phyloP scores from a whole-genome alignment of 2,329 filamentous ascomycete genomes.

The Endocalyx cinctus region DNA sequence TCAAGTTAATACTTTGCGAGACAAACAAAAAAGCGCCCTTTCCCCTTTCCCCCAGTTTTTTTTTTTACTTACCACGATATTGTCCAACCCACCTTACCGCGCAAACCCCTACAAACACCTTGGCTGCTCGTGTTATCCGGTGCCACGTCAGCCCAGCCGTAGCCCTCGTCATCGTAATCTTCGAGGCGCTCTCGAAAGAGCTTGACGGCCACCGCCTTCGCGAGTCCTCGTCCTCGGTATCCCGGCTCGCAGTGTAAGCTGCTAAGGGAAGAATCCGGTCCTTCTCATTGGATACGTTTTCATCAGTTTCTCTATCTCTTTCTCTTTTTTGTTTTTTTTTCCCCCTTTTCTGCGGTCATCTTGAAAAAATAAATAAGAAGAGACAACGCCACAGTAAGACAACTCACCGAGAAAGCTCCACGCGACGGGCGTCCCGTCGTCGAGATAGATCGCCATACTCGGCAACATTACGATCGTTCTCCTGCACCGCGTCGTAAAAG shows the following conservation, averaged over 20 bases:
- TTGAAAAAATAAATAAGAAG: neutral
- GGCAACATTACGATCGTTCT: slow-evolving; percentile 40
- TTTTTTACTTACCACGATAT: slow-evolving; percentile 52
- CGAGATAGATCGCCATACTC: slow-evolving; percentile 41
- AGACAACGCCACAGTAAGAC: slow-evolving; percentile 2
- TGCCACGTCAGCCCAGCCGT: slow-evolving; percentile 61
- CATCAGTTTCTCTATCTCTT: neutral
- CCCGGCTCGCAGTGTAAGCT: slow-evolving; percentile 57
- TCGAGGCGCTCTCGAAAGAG: slow-evolving; percentile 48
- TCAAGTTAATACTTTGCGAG: too few species aligned
- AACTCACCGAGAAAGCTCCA: slow-evolving; percentile 57
- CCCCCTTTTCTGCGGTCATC: neutral
- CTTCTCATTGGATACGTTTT: slow-evolving; percentile 19
- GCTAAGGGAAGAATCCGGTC: slow-evolving; percentile 57
- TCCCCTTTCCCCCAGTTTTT: too few species aligned
- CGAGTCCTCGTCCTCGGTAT: slow-evolving; percentile 58
- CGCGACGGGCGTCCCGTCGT: slow-evolving; percentile 48
- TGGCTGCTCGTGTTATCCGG: slow-evolving; percentile 56
- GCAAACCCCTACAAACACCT: slow-evolving; percentile 57
- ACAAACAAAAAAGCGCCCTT: too few species aligned
- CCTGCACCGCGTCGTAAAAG: too few species aligned
- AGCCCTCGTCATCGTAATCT: slow-evolving; percentile 43
- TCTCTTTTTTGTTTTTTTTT: neutral
- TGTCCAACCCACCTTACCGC: slow-evolving; percentile 51
- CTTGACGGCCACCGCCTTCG: slow-evolving; percentile 55